Evolutionary conservation across 192 early-diverging fungal genomes (phyloP).

Genomic region (Gonapodya prolifera): DNA sequence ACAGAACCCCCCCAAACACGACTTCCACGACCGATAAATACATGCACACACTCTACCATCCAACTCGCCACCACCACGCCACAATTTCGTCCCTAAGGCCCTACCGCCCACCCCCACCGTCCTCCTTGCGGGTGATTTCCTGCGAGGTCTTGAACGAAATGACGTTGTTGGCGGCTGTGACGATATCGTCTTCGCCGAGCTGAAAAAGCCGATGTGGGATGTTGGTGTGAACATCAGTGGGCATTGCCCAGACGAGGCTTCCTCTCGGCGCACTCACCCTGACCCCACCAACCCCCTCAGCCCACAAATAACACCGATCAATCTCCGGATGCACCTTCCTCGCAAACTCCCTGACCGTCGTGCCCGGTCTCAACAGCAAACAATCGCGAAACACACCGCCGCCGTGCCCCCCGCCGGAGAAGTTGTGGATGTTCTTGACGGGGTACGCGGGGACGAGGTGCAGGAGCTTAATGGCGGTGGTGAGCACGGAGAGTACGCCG

Average conservation of each 20-base stretch:
- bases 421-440: conserved; percentile 59
- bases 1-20: too few species aligned
- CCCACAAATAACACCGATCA: conserved; percentile 51
- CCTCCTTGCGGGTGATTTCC: too few species aligned
- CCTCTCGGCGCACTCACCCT: conserved; percentile 36
- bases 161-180: conserved; percentile 45
- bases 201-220: conserved; percentile 12
- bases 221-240: conserved; percentile 4
- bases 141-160: conserved; percentile 53
- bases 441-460: conserved; percentile 61
- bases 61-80: too few species aligned
- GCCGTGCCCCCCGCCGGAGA: conserved; percentile 29
- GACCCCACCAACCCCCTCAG: conserved; percentile 62
- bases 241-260: neutral
- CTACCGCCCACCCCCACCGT: too few species aligned
- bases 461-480: conserved; percentile 45
- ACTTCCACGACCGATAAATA: too few species aligned
- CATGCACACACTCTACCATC: too few species aligned
- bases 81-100: too few species aligned
- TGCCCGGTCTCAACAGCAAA: conserved; percentile 52
- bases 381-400: conserved; percentile 62
- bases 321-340: conserved; percentile 52
- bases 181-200: conserved; percentile 46
- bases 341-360: conserved; percentile 66
- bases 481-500: conserved; percentile 60